These are phyloP conservation scores for Sclerotinia glacialis DNA, from an alignment of 2,329 filamentous ascomycete species.

Conservation along the genomic window DNA sequence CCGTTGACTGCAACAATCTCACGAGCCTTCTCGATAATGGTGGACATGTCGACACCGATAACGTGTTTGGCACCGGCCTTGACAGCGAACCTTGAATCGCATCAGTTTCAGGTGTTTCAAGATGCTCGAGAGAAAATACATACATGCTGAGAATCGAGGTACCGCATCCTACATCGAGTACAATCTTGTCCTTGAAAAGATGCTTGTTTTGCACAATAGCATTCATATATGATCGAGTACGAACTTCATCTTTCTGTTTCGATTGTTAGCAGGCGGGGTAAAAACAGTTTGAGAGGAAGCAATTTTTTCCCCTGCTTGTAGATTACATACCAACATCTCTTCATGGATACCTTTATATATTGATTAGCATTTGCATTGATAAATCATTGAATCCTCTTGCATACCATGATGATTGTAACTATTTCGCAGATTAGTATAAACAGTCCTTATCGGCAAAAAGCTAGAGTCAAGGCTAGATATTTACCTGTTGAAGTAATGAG, in stretches of 20 bases:
- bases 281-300: slow-evolving; percentile 4
- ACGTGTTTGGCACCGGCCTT: slow-evolving; percentile 97
- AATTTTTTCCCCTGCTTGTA: slow-evolving; percentile 24
- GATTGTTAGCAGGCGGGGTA: slow-evolving; percentile 24
- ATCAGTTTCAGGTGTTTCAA: background rate
- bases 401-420: slow-evolving; percentile 98
- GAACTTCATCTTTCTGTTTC: slow-evolving; percentile 91
- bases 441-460: background rate
- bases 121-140: slow-evolving; percentile 39
- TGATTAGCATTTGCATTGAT: slow-evolving; percentile 38
- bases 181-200: slow-evolving; percentile 85
- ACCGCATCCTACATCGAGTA: slow-evolving; percentile 96
- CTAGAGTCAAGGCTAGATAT: slow-evolving; percentile 25
- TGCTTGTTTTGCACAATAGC: slow-evolving; percentile 97
- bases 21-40: slow-evolving; percentile 96
- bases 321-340: slow-evolving; percentile 84
- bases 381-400: slow-evolving; percentile 35
- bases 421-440: slow-evolving; percentile 33
- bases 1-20: slow-evolving; percentile 94
- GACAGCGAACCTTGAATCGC: slow-evolving; percentile 76
- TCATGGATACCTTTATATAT: slow-evolving; percentile 80
- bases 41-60: slow-evolving; percentile 99
- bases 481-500: slow-evolving; percentile 99
- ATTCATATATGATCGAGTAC: slow-evolving; percentile 94
- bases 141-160: slow-evolving; percentile 99